Percentiles rank a stretch among this genome's conserved stretches.
Conservation (phyloP, 1,139 yeast species). For the Blastobotrys apis region DNA sequence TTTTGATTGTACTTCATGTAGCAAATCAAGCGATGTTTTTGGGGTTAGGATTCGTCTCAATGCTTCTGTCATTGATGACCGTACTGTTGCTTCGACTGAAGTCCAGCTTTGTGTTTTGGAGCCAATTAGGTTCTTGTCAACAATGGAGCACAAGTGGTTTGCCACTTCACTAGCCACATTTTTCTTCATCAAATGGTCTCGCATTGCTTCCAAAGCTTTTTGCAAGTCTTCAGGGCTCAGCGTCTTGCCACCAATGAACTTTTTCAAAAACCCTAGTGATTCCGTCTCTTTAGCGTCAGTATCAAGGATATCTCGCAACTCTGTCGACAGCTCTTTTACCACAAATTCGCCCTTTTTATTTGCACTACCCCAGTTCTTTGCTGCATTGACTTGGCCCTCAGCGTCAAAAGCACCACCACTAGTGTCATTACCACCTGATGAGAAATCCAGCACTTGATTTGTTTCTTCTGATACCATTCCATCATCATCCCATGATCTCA, state of each 20-base stretch:
- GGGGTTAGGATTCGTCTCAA: slow-evolving; percentile 84
- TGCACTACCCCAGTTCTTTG: slow-evolving; percentile 40
- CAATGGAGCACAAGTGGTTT: slow-evolving; percentile 51
- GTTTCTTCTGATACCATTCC: slow-evolving; percentile 46
- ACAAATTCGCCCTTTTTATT: slow-evolving; percentile 48
- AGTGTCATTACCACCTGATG: slow-evolving; percentile 29
- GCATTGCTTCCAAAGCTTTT: slow-evolving; percentile 42
- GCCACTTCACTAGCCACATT: slow-evolving; percentile 58
- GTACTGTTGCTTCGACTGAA: slow-evolving; percentile 54
- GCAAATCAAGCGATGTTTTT: slow-evolving; percentile 80
- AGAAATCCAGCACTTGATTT: slow-evolving; percentile 43
- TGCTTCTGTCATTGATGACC: slow-evolving; percentile 67
- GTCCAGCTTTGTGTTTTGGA: slow-evolving; percentile 66
- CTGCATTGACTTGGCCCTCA: slow-evolving; percentile 41
- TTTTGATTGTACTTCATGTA: slow-evolving; percentile 66
- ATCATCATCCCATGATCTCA: slow-evolving; percentile 47
- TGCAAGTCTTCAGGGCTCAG: slow-evolving; percentile 44
- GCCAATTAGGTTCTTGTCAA: slow-evolving; percentile 58
- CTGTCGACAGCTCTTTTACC: slow-evolving; percentile 46
- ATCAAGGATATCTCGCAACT: slow-evolving; percentile 42
- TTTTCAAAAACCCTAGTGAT: slow-evolving; percentile 50
- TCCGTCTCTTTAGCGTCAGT: slow-evolving; percentile 11
- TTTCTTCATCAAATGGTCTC: slow-evolving; percentile 47
- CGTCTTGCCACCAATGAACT: slow-evolving; percentile 59
- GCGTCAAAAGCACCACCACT: slow-evolving; percentile 36